phyloP scores from a whole-genome alignment of 306 rosid genomes.

The Quercus engelmannii region DNA sequence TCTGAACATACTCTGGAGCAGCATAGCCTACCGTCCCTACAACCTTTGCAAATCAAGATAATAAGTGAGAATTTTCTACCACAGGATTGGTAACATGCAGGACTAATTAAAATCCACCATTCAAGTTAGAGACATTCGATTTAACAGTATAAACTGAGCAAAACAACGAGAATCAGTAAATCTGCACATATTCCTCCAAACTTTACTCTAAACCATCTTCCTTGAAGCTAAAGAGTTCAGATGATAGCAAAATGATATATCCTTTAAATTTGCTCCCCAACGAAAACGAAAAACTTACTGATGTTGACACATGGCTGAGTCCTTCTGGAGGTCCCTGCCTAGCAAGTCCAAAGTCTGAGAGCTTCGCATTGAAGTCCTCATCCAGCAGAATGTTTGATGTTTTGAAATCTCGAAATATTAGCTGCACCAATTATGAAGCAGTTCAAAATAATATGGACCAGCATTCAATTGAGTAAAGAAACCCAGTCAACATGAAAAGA shows the following conservation, averaged over 20 bases:
- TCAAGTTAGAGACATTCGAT: slow-evolving; percentile 1
- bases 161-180: slow-evolving; percentile 1
- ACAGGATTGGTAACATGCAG: slow-evolving; percentile 8
- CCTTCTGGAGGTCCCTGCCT: slow-evolving; percentile 94
- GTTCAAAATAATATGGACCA: slow-evolving; percentile 22
- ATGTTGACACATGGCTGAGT: slow-evolving; percentile 76
- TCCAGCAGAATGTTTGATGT: slow-evolving; percentile 85
- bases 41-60: slow-evolving; percentile 50
- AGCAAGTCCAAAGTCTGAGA: slow-evolving; percentile 98
- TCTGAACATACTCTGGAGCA: slow-evolving; percentile 94
- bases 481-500: not conserved
- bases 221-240: slow-evolving; percentile 6
- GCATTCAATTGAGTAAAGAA: not conserved
- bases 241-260: not conserved
- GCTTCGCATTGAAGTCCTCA: slow-evolving; percentile 89
- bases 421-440: slow-evolving; percentile 52
- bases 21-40: slow-evolving; percentile 97
- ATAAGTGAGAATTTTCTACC: slow-evolving; percentile 16
- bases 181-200: not conserved
- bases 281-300: slow-evolving; percentile 51
- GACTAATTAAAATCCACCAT: slow-evolving; percentile 1
- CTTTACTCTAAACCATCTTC: not conserved
- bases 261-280: not conserved
- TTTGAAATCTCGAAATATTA: slow-evolving; percentile 94
- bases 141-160: slow-evolving; percentile 8